Evolutionary conservation across 1,284 basidiomycete genomes (phyloP), one percentile per base, ranked within the genome.

Genomic region (Xerocomus minutiporus): DNA sequence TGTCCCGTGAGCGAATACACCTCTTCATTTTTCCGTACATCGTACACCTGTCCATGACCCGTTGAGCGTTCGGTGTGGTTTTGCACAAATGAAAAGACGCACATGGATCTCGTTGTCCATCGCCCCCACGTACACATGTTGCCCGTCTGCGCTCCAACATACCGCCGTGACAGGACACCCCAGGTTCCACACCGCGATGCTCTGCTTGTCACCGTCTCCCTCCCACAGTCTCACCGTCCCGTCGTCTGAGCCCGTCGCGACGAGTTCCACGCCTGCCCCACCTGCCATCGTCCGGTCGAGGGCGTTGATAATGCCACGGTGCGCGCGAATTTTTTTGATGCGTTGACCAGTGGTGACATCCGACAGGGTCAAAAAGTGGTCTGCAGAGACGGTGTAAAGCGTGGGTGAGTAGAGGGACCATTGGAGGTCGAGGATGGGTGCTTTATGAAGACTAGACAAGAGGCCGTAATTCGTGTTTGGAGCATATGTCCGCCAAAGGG

Each of bases 61-160:
- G 25, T 35, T 52, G n/a, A 42, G 54, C 52, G 26, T 48, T 31
- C 17, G 4, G 31, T 9, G 26, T 20, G 8, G 20, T 20, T 31
- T 4, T 12, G 8, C 8, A 20, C 2, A 39, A 25, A 2, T 20
- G 9, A 31, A 40, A 29, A 29, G 6, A 77, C 87, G 58, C 66
- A 93, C 93, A 68, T 96, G 92, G 57, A 97, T 86, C 68, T 92
- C 91, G 61, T 97, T 97, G 71, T 97, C 94, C 61, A 97, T 71
- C 7, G 90, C 93, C 8, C 87, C 92, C n/a, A 91, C 82, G 60
- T 91, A 97, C 52, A 94, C 77, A 57, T 83, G 88, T 57, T 88
- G 80, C 0, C 91, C 94, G 64, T 97, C 93, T 38, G 82, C 82
- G 61, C 90, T 88, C 93, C 92, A 97, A 64, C 88, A 89, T 0